Conservation (phyloP, 176 grass and related monocot genomes). For the Urochloa ruziziensis region DNA sequence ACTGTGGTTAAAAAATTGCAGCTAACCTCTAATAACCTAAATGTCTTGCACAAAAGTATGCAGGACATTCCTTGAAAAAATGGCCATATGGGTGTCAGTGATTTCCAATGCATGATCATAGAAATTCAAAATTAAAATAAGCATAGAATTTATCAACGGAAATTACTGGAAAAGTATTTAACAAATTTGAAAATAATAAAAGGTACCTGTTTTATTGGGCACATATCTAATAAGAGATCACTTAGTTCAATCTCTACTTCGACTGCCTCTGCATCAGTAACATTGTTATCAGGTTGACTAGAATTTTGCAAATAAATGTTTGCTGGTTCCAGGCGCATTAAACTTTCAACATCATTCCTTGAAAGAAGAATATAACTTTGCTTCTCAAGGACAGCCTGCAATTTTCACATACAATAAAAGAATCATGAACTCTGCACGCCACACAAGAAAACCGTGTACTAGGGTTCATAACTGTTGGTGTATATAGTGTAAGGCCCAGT, state of each 20-base stretch:
- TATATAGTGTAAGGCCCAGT: too few relatives aligned
- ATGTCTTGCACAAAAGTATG: neutral
- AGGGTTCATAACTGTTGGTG: neutral
- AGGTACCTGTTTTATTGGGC: constrained; percentile 91
- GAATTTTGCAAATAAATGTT: constrained; percentile 69
- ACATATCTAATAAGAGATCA: constrained; percentile 82
- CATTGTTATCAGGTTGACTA: constrained; percentile 50
- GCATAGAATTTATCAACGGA: neutral
- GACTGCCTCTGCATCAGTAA: constrained; percentile 57
- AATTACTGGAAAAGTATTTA: neutral
- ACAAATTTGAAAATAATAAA: constrained; percentile 10
- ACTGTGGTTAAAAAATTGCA: neutral
- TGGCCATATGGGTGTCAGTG: neutral
- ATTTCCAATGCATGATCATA: constrained; percentile 8
- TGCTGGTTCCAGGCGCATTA: constrained; percentile 84
- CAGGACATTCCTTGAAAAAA: neutral
- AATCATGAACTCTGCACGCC: neutral
- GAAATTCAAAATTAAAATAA: constrained; percentile 1
- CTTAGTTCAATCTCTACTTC: constrained; percentile 91
- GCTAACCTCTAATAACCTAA: neutral
- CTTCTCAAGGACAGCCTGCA: constrained; percentile 92
- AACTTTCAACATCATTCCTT: constrained; percentile 90
- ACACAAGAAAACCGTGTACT: neutral
- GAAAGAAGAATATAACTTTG: constrained; percentile 96
- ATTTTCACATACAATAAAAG: constrained; percentile 38